Evolutionary conservation across 768 basidiomycete species (phyloP).

Genomic region (Neoboletus brunneissimus): DNA sequence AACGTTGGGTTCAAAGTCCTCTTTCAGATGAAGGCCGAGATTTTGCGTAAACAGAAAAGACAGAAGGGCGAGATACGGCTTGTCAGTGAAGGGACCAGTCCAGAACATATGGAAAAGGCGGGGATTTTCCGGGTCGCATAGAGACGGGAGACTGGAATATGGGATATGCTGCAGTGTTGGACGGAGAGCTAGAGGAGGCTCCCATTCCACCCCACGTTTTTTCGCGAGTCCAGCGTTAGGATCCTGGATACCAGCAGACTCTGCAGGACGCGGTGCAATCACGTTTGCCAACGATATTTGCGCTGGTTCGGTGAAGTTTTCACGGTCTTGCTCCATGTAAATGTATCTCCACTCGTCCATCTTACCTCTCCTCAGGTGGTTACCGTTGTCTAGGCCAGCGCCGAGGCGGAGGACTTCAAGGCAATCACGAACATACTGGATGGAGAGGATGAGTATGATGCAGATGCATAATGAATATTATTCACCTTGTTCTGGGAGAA

Average conservation of each 20-base stretch:
- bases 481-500: constrained; percentile 74
- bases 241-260: constrained; percentile 37
- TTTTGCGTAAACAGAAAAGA: constrained; percentile 98
- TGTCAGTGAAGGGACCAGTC: constrained; percentile 98
- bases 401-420: constrained; percentile 92
- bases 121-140: constrained; percentile 84
- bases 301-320: constrained; percentile 38
- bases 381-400: constrained; percentile 80
- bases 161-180: constrained; percentile 52
- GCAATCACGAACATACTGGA: constrained; percentile 94
- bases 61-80: constrained; percentile 91
- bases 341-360: constrained; percentile 87
- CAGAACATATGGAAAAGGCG: constrained; percentile 99
- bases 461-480: neutral
- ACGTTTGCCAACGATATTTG: constrained; percentile 33
- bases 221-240: constrained; percentile 55
- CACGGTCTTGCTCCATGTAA: constrained; percentile 61
- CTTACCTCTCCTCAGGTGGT: constrained; percentile 68
- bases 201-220: constrained; percentile 62
- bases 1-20: constrained; percentile 37
- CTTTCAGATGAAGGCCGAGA: constrained; percentile 70
- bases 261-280: constrained; percentile 29
- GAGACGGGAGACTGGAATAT: constrained; percentile 50
- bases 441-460: constrained; percentile 10
- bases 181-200: constrained; percentile 46